Evolutionary conservation across 139 green algal genomes (phyloP).

Genomic region (Dunaliella primolecta): DNA sequence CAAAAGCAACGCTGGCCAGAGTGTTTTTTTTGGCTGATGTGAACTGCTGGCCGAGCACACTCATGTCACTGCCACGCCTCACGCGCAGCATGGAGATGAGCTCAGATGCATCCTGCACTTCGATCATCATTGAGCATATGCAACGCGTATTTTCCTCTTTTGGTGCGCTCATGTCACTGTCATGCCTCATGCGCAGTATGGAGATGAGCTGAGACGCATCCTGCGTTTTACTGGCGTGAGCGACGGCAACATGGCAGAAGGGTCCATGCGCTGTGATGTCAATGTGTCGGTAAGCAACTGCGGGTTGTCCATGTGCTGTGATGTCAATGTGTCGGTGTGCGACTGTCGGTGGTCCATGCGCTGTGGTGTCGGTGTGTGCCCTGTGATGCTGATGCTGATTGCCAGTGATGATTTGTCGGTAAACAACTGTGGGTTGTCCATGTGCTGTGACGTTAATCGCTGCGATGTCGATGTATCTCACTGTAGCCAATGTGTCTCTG

Average conservation of each 20-base stretch:
- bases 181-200: constrained; percentile 58
- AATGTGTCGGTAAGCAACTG: constrained; percentile 69
- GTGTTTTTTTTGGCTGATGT: neutral
- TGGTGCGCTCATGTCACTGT: neutral
- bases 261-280: constrained; percentile 89
- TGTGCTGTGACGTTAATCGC: constrained; percentile 46
- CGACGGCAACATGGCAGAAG: constrained; percentile 90
- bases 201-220: constrained; percentile 83
- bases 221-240: constrained; percentile 82
- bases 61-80: neutral
- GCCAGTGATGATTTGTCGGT: constrained; percentile 36
- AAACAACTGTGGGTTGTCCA: constrained; percentile 30
- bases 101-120: constrained; percentile 84
- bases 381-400: neutral
- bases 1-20: neutral
- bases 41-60: too few relatives aligned
- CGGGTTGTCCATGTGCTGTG: constrained; percentile 77
- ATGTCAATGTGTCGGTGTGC: constrained; percentile 84
- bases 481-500: too few relatives aligned
- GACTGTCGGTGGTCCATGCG: constrained; percentile 59
- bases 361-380: constrained; percentile 85
- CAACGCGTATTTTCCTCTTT: too few relatives aligned
- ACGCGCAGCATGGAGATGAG: constrained; percentile 78
- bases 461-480: neutral
- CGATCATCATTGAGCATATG: too few relatives aligned